A percentile compares a stretch with the other conserved stretches of the same genome.
These are phyloP conservation scores for Mycena floridula DNA, from an alignment of 768 basidiomycete genomes.

Conservation along the genomic window DNA sequence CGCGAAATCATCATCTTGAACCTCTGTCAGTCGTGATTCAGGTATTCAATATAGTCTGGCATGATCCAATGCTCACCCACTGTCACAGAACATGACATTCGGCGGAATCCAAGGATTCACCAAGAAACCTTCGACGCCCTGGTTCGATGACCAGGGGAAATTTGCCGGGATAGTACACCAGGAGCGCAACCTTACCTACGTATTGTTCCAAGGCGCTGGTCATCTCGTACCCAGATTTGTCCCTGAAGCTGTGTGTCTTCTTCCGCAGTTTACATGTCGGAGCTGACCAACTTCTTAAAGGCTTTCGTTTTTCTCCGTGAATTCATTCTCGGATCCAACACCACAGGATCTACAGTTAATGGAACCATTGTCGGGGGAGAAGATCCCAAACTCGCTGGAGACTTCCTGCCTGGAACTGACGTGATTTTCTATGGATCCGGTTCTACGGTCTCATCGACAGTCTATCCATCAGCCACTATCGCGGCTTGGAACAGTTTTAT, in stretches of 20 bases:
- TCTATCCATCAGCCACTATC: background rate
- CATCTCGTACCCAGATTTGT: constrained; percentile 11
- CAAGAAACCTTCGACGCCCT: constrained; percentile 38
- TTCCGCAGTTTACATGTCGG: background rate
- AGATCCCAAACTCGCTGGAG: background rate
- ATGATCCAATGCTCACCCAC: background rate
- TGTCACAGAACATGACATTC: constrained; percentile 49
- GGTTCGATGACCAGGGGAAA: constrained; percentile 36
- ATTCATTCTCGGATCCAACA: background rate
- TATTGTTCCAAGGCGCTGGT: constrained; percentile 8
- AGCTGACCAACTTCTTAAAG: background rate
- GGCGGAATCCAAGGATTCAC: constrained; percentile 51
- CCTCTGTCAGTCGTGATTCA: constrained; percentile 46
- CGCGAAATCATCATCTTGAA: constrained; percentile 5
- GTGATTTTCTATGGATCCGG: background rate
- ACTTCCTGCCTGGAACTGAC: background rate
- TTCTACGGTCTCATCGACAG: background rate
- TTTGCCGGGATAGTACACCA: constrained; percentile 46
- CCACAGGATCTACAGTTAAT: background rate
- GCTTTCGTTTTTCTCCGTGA: background rate
- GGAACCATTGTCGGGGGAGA: background rate
- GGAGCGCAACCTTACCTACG: constrained; percentile 38
- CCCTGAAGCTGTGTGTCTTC: constrained; percentile 9
- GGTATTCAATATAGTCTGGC: constrained; percentile 19
- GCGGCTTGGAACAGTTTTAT: background rate